phyloP scores from a whole-genome alignment of 1,284 basidiomycete genomes.

The Porodaedalea pini region DNA sequence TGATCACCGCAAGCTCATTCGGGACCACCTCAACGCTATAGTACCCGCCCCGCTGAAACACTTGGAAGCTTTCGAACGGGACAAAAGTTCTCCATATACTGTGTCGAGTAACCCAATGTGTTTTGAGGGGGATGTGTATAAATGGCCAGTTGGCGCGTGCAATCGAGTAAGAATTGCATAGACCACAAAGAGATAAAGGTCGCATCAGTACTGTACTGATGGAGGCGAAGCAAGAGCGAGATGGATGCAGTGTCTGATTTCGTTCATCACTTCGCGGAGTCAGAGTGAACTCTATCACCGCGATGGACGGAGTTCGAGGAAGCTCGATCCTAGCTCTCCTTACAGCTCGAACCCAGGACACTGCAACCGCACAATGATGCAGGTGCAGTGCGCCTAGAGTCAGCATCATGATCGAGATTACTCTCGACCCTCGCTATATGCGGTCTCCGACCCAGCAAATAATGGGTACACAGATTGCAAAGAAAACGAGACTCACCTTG shows the following conservation, averaged over 20 bases:
- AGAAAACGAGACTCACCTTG: constrained; percentile 47
- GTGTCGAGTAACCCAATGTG: background rate
- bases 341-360: background rate
- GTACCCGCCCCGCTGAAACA: constrained; percentile 84
- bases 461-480: constrained; percentile 5
- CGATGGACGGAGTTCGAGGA: too few species aligned
- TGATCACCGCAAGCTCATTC: constrained; percentile 74
- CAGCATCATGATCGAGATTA: constrained; percentile 5
- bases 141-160: too few species aligned
- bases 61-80: constrained; percentile 76
- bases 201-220: background rate
- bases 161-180: too few species aligned
- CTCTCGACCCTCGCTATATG: background rate
- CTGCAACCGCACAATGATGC: too few species aligned
- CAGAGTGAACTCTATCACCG: too few species aligned
- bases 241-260: too few species aligned
- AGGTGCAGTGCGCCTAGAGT: background rate
- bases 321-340: too few species aligned
- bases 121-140: background rate
- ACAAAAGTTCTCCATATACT: constrained; percentile 86
- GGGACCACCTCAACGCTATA: constrained; percentile 82
- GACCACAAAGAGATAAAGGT: background rate
- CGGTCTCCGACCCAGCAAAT: constrained; percentile 13
- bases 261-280: too few species aligned
- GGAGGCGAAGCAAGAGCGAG: too few species aligned